phyloP scores from a whole-genome alignment of 2,329 filamentous ascomycete species.

The Epichloe gansuensis region DNA sequence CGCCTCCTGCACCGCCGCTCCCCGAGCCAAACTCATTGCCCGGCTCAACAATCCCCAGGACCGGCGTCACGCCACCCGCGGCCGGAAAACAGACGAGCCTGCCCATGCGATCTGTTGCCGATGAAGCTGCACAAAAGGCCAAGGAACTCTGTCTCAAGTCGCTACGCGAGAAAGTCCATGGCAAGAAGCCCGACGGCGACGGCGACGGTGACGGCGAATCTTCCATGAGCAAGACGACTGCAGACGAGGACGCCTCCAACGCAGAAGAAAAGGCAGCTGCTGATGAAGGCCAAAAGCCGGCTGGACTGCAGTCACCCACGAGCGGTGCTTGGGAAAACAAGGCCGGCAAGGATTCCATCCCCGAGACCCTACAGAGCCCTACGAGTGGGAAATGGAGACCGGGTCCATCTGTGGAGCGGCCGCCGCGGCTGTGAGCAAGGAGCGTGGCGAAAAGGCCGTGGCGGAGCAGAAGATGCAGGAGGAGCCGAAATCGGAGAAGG shows the following conservation, averaged over 20 bases:
- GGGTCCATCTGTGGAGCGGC: background rate
- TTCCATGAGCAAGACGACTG: background rate
- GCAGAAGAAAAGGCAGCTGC: conserved; percentile 8
- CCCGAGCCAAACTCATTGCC: conserved; percentile 13
- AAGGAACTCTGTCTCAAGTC: conserved; percentile 45
- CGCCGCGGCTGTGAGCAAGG: conserved; percentile 21
- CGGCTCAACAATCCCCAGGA: conserved; percentile 11
- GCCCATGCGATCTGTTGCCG: conserved; percentile 42
- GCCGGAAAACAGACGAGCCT: conserved; percentile 15
- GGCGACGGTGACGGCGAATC: conserved; percentile 9
- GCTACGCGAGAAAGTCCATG: conserved; percentile 43
- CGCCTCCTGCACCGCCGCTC: conserved; percentile 7
- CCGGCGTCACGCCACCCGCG: conserved; percentile 15
- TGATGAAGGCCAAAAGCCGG: conserved; percentile 5
- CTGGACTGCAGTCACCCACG: conserved; percentile 18
- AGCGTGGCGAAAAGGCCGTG: conserved; percentile 23
- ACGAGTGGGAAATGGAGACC: conserved; percentile 8
- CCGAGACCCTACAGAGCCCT: conserved; percentile 8
- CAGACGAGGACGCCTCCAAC: background rate
- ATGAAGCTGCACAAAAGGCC: conserved; percentile 54
- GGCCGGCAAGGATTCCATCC: conserved; percentile 4
- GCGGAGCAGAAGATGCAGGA: conserved; percentile 28
- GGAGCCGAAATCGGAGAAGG: conserved; percentile 20
- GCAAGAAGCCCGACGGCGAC: conserved; percentile 24
- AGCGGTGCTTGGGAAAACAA: conserved; percentile 6